These are phyloP conservation scores for carrot (Daucus carota) DNA, from an alignment of 129 eudicot genomes.

Conservation along the genomic window DNA sequence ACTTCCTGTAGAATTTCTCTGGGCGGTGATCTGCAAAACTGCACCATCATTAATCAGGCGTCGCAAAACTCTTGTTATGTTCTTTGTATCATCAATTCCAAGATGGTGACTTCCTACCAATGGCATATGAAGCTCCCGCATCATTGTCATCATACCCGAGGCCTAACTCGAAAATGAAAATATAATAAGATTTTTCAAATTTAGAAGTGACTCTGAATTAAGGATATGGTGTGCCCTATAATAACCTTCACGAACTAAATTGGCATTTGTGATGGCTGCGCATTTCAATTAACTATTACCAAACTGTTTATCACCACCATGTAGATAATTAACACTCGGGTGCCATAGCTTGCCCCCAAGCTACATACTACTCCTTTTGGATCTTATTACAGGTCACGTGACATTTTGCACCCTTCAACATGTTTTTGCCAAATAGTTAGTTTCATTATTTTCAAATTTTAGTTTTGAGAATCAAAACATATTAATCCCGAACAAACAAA, in stretches of 20 bases:
- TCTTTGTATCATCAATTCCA: constrained; percentile 83
- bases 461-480: not conserved
- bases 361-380: not conserved
- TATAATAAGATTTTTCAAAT: not conserved
- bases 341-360: not conserved
- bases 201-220: not conserved
- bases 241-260: not conserved
- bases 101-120: constrained; percentile 89
- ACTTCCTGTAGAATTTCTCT: constrained; percentile 31
- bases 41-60: constrained; percentile 80
- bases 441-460: not conserved
- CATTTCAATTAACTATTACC: not conserved
- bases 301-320: not conserved
- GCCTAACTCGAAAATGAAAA: constrained; percentile 31
- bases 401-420: not conserved
- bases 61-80: constrained; percentile 73
- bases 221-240: not conserved
- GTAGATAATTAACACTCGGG: not conserved
- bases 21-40: constrained; percentile 61
- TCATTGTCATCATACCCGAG: constrained; percentile 88
- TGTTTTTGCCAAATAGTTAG: not conserved
- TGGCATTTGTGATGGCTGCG: not conserved
- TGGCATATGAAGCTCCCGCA: constrained; percentile 53
- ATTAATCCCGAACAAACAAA: not conserved
- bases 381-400: not conserved